phyloP scores from a whole-genome alignment of 2,329 filamentous ascomycete species.

The Magnaporthiopsis incrustans region DNA sequence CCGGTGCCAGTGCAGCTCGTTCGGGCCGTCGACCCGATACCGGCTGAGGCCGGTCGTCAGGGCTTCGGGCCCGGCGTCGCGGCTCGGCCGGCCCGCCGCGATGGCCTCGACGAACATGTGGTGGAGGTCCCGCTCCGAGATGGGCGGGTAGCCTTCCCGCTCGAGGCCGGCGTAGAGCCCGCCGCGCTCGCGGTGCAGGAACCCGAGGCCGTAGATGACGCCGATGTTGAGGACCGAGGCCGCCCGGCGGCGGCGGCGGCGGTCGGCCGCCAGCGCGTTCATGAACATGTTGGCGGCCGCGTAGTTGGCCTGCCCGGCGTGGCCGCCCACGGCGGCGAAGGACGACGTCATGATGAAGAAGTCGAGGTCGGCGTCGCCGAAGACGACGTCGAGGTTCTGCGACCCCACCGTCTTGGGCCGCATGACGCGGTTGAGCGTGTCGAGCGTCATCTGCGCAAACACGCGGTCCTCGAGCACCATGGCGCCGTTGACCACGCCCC shows the following conservation, averaged over 20 bases:
- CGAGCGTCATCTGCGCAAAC: constrained; percentile 31
- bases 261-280: constrained; percentile 31
- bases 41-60: constrained; percentile 33
- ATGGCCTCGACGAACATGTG: constrained; percentile 45
- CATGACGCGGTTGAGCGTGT: constrained; percentile 29
- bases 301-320: constrained; percentile 36
- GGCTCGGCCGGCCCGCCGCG: constrained; percentile 26
- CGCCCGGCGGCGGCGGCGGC: constrained; percentile 25
- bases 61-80: background rate
- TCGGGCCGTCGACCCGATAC: constrained; percentile 21
- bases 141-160: constrained; percentile 35
- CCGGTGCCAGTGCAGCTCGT: constrained; percentile 31
- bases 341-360: constrained; percentile 41
- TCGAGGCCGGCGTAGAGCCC: constrained; percentile 31
- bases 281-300: constrained; percentile 39
- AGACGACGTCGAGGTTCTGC: constrained; percentile 28
- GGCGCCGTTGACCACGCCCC: constrained; percentile 34
- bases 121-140: constrained; percentile 43
- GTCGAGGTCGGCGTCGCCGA: constrained; percentile 22
- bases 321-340: constrained; percentile 34
- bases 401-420: constrained; percentile 32
- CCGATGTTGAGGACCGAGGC: constrained; percentile 36
- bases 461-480: constrained; percentile 37
- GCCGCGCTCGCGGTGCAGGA: constrained; percentile 32
- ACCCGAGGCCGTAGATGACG: constrained; percentile 36